These are phyloP conservation scores for Polygonum maritimum DNA, from an alignment of 148 eudicot genomes.

Conservation along the genomic window DNA sequence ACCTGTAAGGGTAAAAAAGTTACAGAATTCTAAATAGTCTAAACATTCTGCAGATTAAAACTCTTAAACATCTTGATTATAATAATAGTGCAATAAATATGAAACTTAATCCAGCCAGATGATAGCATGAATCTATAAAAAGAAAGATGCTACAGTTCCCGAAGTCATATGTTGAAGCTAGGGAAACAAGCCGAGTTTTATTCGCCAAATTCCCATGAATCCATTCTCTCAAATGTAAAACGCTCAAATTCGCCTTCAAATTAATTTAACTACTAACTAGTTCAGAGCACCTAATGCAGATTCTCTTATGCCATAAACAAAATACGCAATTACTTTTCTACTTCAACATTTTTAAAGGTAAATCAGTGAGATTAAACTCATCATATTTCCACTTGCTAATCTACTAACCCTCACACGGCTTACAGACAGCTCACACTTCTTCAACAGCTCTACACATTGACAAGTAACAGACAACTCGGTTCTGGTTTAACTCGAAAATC, in stretches of 20 bases:
- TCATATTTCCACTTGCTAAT: not conserved
- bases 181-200: not conserved
- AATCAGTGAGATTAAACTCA: not conserved
- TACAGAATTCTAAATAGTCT: not conserved
- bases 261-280: not conserved
- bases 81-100: not conserved
- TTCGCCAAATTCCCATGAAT: not conserved
- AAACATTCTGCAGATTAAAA: not conserved
- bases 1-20: conserved; percentile 36
- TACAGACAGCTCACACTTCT: not conserved
- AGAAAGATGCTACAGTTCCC: not conserved
- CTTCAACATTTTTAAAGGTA: not conserved
- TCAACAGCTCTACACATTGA: not conserved
- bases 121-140: not conserved
- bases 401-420: not conserved
- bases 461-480: not conserved
- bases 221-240: not conserved
- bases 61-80: not conserved
- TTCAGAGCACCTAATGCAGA: not conserved
- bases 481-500: not conserved
- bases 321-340: not conserved
- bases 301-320: not conserved
- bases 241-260: not conserved
- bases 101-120: not conserved
- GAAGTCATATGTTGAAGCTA: not conserved